These are phyloP conservation scores for Coniochaeta sp. DNA, from an alignment of 2,329 filamentous ascomycete genomes.

Conservation along the genomic window DNA sequence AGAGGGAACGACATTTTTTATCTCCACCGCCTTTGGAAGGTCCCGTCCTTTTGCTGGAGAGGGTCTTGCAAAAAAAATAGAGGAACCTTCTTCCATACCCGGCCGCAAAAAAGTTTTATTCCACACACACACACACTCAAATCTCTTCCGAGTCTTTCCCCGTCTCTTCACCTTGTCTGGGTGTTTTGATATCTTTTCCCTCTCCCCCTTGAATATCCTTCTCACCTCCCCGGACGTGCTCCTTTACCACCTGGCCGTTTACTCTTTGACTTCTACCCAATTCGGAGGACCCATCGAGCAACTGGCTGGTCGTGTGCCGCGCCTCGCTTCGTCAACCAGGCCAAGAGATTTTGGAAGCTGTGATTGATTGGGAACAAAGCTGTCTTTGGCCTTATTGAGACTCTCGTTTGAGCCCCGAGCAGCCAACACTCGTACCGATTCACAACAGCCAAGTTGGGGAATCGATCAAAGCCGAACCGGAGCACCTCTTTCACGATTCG, in stretches of 20 bases:
- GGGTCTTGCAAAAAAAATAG: conserved; percentile 7
- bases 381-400: not conserved
- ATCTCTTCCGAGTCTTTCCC: conserved; percentile 8
- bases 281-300: not conserved
- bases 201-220: conserved; percentile 2
- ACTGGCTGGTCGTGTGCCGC: not conserved
- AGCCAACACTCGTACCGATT: not conserved
- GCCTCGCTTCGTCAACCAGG: not conserved
- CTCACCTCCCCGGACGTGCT: conserved; percentile 3
- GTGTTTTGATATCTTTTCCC: conserved; percentile 5
- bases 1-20: not conserved
- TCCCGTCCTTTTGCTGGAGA: not conserved
- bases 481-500: not conserved
- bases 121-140: conserved; percentile 13
- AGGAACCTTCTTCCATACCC: not conserved
- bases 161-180: not conserved
- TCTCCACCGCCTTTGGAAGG: conserved; percentile 2
- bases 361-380: not conserved
- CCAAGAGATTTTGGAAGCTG: not conserved
- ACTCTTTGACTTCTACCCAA: not conserved
- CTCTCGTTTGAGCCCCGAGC: not conserved
- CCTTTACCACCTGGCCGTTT: conserved; percentile 3
- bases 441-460: not conserved
- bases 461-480: not conserved
- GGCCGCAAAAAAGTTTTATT: conserved; percentile 17